A percentile compares a stretch with the other conserved stretches of the same genome.
phyloP scores from a whole-genome alignment of 176 grass and related monocot genomes.

The Eleusine coracana region DNA sequence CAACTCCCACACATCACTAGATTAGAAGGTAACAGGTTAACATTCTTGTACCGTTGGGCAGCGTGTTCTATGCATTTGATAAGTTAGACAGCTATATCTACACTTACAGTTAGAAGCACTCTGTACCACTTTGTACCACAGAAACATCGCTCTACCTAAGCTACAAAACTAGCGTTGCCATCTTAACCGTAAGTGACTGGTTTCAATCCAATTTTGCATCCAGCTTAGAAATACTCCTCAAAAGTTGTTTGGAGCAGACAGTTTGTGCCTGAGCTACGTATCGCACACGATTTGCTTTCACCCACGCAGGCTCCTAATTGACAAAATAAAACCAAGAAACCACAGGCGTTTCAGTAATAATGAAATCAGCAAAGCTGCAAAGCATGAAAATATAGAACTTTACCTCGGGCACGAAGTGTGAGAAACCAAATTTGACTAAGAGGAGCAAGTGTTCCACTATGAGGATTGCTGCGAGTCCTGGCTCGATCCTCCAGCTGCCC shows the following conservation, averaged over 20 bases:
- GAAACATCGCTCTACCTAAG: constrained; percentile 38
- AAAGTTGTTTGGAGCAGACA: constrained; percentile 76
- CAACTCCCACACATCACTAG: neutral
- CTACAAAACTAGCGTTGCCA: constrained; percentile 60
- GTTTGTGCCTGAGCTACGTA: constrained; percentile 80
- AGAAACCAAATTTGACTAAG: constrained; percentile 95
- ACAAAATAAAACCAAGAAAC: constrained; percentile 35
- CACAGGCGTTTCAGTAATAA: constrained; percentile 14
- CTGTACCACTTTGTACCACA: constrained; percentile 19
- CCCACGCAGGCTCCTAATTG: constrained; percentile 88
- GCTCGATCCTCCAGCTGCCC: constrained; percentile 95
- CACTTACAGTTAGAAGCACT: constrained; percentile 37
- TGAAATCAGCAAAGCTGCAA: constrained; percentile 14
- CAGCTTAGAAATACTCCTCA: constrained; percentile 70
- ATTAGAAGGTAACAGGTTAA: neutral
- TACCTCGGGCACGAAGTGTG: constrained; percentile 97
- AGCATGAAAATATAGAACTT: constrained; percentile 27
- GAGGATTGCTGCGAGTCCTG: constrained; percentile 87
- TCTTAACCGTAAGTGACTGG: constrained; percentile 22
- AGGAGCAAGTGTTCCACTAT: constrained; percentile 93
- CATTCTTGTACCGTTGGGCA: neutral
- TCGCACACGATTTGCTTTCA: constrained; percentile 74
- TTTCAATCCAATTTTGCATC: constrained; percentile 61
- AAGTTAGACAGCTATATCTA: constrained; percentile 28
- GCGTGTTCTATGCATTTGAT: neutral